phyloP scores from a whole-genome alignment of 305 asterid genomes.

The Fraxinus sp. region DNA sequence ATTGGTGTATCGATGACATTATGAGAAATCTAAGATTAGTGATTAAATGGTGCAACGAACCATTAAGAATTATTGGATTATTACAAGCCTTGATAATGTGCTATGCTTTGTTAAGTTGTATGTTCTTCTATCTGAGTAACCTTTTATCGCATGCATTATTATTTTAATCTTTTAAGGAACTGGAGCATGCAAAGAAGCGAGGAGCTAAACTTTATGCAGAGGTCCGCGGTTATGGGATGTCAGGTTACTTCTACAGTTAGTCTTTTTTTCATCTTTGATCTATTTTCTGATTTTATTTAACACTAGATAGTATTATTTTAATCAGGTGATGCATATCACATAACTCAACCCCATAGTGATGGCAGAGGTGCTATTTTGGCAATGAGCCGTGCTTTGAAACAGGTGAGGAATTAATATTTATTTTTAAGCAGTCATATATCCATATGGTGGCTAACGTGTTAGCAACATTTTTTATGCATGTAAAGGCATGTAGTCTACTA shows the following conservation, averaged over 20 bases:
- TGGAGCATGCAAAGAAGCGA: slow-evolving; percentile 86
- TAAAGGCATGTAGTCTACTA: background rate
- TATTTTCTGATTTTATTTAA: slow-evolving; percentile 20
- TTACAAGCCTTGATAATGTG: background rate
- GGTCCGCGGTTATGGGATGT: slow-evolving; percentile 92
- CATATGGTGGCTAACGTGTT: background rate
- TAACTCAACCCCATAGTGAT: slow-evolving; percentile 85
- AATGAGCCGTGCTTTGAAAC: slow-evolving; percentile 82
- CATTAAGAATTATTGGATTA: background rate
- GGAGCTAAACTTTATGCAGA: slow-evolving; percentile 92
- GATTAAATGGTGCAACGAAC: background rate
- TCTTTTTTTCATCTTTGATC: slow-evolving; percentile 3
- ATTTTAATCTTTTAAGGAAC: slow-evolving; percentile 55
- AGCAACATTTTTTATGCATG: background rate
- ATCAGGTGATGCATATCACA: slow-evolving; percentile 92
- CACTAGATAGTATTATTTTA: slow-evolving; percentile 14
- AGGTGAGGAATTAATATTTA: slow-evolving; percentile 42
- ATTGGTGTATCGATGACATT: background rate
- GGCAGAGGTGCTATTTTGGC: slow-evolving; percentile 95
- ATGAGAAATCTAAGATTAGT: background rate
- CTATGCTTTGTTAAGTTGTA: background rate
- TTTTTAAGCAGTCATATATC: background rate
- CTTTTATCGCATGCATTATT: slow-evolving; percentile 1
- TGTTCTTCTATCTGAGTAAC: slow-evolving; percentile 5
- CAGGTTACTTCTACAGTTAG: slow-evolving; percentile 51